Conservation (phyloP, 805 yeast species). For the Hemisphaericaspora nanyangensis region DNA sequence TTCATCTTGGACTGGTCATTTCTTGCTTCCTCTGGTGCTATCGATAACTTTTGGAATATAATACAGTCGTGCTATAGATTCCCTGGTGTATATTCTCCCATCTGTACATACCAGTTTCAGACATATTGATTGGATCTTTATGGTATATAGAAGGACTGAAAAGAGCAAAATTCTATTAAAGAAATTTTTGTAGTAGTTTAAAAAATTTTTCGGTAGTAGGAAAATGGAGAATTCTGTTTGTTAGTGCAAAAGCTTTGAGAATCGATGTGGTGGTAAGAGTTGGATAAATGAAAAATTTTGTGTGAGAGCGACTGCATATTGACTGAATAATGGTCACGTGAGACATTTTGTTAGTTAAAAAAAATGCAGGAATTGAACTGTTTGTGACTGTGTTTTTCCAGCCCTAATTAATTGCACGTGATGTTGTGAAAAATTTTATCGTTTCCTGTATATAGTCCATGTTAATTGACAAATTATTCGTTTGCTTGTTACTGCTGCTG, state of each 20-base stretch:
- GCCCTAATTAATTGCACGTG: constrained; percentile 1
- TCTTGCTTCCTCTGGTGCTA: too few species aligned
- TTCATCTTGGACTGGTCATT: too few species aligned
- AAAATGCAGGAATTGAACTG: not conserved
- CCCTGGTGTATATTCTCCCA: not conserved
- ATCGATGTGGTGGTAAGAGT: not conserved
- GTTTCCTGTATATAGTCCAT: not conserved
- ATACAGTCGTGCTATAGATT: too few species aligned
- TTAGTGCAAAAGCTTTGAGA: not conserved
- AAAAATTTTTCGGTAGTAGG: not conserved
- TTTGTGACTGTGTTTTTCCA: constrained; percentile 1
- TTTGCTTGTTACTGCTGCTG: too few species aligned
- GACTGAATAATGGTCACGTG: not conserved
- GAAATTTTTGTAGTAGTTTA: not conserved
- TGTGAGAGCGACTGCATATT: constrained; percentile 2
- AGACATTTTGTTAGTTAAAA: not conserved
- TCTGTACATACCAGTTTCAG: constrained; percentile 33
- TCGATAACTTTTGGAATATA: too few species aligned
- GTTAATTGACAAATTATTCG: too few species aligned
- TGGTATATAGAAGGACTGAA: not conserved
- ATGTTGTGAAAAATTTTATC: too few species aligned
- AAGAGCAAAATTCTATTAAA: not conserved
- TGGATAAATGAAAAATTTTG: not conserved
- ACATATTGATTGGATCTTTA: constrained; percentile 19
- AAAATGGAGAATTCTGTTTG: not conserved